Conservation (phyloP, 2,329 filamentous ascomycete genomes). For the Fusarium tjaetaba region DNA sequence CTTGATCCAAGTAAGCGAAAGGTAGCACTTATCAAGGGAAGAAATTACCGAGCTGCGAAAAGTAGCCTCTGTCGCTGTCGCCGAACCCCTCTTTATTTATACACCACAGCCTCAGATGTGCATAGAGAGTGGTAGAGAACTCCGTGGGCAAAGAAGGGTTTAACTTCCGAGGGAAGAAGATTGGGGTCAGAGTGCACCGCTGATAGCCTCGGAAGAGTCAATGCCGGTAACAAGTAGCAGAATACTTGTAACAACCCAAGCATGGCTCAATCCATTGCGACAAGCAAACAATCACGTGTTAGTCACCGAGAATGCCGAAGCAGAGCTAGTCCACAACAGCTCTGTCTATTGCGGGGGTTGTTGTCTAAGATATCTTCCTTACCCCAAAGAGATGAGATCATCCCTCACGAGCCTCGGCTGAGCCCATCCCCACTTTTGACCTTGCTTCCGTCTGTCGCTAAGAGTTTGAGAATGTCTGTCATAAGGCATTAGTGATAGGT, state of each 20-base stretch:
- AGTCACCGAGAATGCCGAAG: background rate
- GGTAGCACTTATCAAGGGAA: accelerated
- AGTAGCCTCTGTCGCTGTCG: background rate
- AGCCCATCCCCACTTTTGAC: too few relatives aligned
- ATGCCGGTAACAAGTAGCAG: background rate
- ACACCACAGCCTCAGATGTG: accelerated
- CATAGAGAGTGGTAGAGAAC: background rate
- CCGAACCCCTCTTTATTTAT: background rate
- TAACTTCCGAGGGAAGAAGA: background rate
- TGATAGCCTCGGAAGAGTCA: background rate
- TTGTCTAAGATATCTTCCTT: background rate
- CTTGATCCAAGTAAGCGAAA: accelerated
- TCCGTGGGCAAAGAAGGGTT: too few relatives aligned
- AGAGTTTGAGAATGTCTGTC: too few relatives aligned
- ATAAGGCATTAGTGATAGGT: too few relatives aligned
- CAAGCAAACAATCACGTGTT: background rate
- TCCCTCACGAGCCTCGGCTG: background rate
- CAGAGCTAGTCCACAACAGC: too few relatives aligned
- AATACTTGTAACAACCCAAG: background rate
- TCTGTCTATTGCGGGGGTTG: background rate
- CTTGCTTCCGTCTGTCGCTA: too few relatives aligned
- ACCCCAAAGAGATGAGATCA: background rate
- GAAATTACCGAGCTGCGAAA: too few relatives aligned
- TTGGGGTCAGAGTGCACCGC: background rate
- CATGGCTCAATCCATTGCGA: background rate